A percentile compares a stretch with the other conserved stretches of the same genome.
phyloP scores from a whole-genome alignment of 805 yeast genomes.

The Yarrowia phangngaensis region DNA sequence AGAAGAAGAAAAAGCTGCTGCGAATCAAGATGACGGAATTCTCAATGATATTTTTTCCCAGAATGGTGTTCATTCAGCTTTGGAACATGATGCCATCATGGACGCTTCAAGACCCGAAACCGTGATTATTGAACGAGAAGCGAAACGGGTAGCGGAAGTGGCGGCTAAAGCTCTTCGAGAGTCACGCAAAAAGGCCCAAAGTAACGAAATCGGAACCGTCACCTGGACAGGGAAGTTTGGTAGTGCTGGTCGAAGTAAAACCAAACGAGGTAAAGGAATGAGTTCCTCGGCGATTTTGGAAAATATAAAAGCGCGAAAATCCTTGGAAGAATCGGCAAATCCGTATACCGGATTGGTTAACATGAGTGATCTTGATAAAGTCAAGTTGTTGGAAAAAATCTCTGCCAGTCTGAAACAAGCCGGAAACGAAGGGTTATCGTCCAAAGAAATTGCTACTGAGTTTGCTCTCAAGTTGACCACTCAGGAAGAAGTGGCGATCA shows the following conservation, averaged over 20 bases:
- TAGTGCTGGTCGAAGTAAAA: slow-evolving; percentile 55
- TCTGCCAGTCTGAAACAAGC: slow-evolving; percentile 2
- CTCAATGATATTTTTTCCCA: slow-evolving; percentile 73
- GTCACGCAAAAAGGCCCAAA: slow-evolving; percentile 53
- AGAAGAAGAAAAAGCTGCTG: slow-evolving; percentile 36
- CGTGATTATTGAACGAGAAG: slow-evolving; percentile 58
- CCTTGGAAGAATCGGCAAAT: slow-evolving; percentile 10
- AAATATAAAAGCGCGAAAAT: slow-evolving; percentile 13
- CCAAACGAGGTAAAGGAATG: background rate
- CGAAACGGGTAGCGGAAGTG: slow-evolving; percentile 54
- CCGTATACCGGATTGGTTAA: slow-evolving; percentile 9
- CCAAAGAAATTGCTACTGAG: slow-evolving; percentile 19
- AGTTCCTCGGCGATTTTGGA: background rate
- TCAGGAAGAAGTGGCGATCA: slow-evolving; percentile 22
- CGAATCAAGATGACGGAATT: slow-evolving; percentile 36
- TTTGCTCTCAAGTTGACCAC: slow-evolving; percentile 16
- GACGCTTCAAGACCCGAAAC: slow-evolving; percentile 52
- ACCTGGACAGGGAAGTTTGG: slow-evolving; percentile 98
- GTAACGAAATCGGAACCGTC: slow-evolving; percentile 66
- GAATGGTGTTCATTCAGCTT: slow-evolving; percentile 66
- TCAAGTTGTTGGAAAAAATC: slow-evolving; percentile 20
- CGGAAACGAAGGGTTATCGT: background rate
- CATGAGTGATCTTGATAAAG: slow-evolving; percentile 20
- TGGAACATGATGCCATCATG: slow-evolving; percentile 75
- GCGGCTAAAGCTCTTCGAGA: slow-evolving; percentile 57